A percentile compares a stretch with the other conserved stretches of the same genome.
These are phyloP conservation scores for Boletus vinaceobasis DNA, from an alignment of 768 basidiomycete species.

Conservation along the genomic window DNA sequence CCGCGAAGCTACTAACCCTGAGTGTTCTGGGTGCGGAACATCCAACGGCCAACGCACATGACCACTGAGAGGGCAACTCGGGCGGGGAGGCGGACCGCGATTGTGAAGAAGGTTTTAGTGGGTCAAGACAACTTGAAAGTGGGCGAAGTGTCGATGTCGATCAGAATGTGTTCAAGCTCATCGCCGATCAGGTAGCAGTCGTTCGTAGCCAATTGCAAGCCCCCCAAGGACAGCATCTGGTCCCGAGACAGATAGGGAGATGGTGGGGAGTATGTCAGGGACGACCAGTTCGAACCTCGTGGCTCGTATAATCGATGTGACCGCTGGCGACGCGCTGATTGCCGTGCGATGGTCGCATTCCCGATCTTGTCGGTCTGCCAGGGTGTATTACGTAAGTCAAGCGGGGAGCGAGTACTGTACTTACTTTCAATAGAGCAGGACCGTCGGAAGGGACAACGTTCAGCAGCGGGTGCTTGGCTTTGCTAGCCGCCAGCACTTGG, in stretches of 20 bases:
- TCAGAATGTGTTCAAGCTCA: not conserved
- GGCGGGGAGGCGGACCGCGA: not conserved
- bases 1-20: constrained; percentile 27
- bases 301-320: constrained; percentile 12
- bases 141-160: constrained; percentile 6
- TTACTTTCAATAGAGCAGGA: too few relatives aligned
- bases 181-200: constrained; percentile 3
- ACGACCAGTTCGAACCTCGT: constrained; percentile 18
- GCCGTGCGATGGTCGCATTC: constrained; percentile 18
- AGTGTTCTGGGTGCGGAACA: not conserved
- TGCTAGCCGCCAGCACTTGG: not conserved
- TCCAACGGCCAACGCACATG: not conserved
- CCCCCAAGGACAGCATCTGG: constrained; percentile 1
- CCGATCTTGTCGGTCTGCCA: constrained; percentile 14
- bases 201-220: not conserved
- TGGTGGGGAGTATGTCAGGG: constrained; percentile 12
- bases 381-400: not conserved
- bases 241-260: constrained; percentile 8
- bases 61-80: not conserved
- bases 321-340: constrained; percentile 10
- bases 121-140: not conserved
- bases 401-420: too few relatives aligned
- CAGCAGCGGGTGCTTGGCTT: not conserved
- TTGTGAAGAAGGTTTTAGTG: not conserved
- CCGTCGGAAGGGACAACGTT: not conserved